Base-by-base conservation (phyloP, 2,329 filamentous ascomycete species). In the Botrytis paeoniae region DNA sequence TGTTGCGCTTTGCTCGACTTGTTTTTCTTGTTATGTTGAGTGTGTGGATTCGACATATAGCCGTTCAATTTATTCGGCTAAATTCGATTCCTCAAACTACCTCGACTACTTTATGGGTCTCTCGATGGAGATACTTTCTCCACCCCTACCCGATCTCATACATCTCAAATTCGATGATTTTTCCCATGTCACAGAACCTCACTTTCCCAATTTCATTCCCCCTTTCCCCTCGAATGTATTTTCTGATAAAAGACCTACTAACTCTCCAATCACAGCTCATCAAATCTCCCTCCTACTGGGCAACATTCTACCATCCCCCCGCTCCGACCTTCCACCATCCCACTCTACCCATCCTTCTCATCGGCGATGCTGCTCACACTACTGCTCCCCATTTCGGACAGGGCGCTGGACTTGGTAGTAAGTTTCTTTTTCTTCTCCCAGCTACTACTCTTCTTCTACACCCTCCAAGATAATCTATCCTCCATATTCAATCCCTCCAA, bases 361-460 rank as follows among this genome's bases (percentile, higher is more conserved):
- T 68, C 10, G 48, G 64, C 35, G 64, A 68, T 32, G 35, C 64
- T 22, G 64, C 64, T 4, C 64, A 68, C 9, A 68, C 64, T 9
- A 68, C 64, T 22, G 45, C 64, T 29, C 64, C 64, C 3, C 64
- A 68, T 57, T 68, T 68, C 16, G 64, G 64, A 39, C 64, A 68
- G 25, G 64, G 64, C 6, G 64, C 64, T 39, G 64, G 64, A 1
- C 64, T 68, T 41, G 64, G 64, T 39, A 54, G 64, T 57, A 57
- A 22, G 64, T 29, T 41, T 41, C 9, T 5, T 16, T 39, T 39
- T 29, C 1, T 39, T 12, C n/a, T 25, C 8, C 1, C 25, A 29
- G 51, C n/a, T 57, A 16, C 6, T 35, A 37, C 37, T 7, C 9
- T 25, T 1, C 9, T 57, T 29, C 1, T 4, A 8, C 7, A 0